Conservation (phyloP, 2,329 filamentous ascomycete species). For the Paramyrothecium roridum region DNA sequence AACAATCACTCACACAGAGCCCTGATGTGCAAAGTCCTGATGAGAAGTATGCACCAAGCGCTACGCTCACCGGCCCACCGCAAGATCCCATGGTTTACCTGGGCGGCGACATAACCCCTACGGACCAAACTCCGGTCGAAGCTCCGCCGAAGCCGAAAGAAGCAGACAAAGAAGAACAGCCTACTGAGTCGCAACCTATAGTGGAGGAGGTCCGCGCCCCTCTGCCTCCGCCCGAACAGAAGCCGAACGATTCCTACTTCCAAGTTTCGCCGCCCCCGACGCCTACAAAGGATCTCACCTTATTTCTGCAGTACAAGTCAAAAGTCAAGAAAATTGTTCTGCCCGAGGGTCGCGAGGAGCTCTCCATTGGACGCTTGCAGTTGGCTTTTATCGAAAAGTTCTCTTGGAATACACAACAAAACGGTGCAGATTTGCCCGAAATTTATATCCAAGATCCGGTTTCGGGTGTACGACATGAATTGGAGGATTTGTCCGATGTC, state of each 20-base stretch:
- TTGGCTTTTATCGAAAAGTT: conserved; percentile 99
- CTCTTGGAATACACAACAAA: conserved; percentile 95
- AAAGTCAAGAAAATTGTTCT: conserved; percentile 96
- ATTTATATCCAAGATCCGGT: conserved; percentile 97
- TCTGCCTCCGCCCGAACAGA: conserved; percentile 37
- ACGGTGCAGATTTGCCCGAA: conserved; percentile 88
- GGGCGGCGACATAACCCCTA: conserved; percentile 8
- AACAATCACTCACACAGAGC: conserved; percentile 17
- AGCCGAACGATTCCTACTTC: conserved; percentile 45
- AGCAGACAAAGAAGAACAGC: conserved; percentile 7
- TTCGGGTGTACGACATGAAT: conserved; percentile 92
- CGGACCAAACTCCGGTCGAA: background rate
- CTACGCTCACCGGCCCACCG: conserved; percentile 57
- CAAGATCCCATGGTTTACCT: conserved; percentile 37
- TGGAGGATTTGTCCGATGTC: conserved; percentile 89
- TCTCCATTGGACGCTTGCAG: conserved; percentile 85
- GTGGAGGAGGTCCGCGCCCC: conserved; percentile 12
- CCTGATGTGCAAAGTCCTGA: conserved; percentile 29
- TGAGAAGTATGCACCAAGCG: conserved; percentile 58
- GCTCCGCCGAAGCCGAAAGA: conserved; percentile 6
- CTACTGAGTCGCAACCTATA: conserved; percentile 15
- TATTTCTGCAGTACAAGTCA: conserved; percentile 95
- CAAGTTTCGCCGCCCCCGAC: conserved; percentile 61
- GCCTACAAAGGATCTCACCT: conserved; percentile 79
- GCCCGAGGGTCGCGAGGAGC: conserved; percentile 75